A percentile compares a stretch with the other conserved stretches of the same genome.
Conservation (phyloP, 495 filamentous ascomycete species). For the Penicillium tannophilum region DNA sequence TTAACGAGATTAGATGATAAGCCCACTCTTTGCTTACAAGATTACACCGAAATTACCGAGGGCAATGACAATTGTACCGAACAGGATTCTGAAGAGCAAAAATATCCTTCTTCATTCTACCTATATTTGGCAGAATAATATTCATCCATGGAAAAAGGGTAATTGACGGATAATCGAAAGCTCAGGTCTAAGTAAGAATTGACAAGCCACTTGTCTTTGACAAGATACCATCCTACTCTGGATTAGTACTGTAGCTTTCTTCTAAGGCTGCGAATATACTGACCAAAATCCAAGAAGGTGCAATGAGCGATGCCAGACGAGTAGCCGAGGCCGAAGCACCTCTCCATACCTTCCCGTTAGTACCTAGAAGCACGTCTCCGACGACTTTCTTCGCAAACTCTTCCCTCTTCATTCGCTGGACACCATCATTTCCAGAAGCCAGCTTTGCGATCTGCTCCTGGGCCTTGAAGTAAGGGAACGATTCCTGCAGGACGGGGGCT, state of each 20-base stretch:
- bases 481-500: background rate
- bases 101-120: no score
- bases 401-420: background rate
- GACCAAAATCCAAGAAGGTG: background rate
- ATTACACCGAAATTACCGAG: no score
- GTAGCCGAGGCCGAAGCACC: background rate
- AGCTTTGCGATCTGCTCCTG: background rate
- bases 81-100: no score
- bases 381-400: conserved; percentile 1
- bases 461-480: background rate
- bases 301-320: background rate
- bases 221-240: background rate
- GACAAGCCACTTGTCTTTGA: background rate
- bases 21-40: no score
- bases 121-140: no score
- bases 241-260: background rate
- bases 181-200: background rate
- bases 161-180: no score
- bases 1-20: no score
- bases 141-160: no score
- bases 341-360: background rate
- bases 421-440: background rate
- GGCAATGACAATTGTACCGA: no score
- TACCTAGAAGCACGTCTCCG: background rate
- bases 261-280: background rate